These are phyloP conservation scores for Clavariopsis aquatica DNA, from an alignment of 495 filamentous ascomycete species.

Conservation along the genomic window DNA sequence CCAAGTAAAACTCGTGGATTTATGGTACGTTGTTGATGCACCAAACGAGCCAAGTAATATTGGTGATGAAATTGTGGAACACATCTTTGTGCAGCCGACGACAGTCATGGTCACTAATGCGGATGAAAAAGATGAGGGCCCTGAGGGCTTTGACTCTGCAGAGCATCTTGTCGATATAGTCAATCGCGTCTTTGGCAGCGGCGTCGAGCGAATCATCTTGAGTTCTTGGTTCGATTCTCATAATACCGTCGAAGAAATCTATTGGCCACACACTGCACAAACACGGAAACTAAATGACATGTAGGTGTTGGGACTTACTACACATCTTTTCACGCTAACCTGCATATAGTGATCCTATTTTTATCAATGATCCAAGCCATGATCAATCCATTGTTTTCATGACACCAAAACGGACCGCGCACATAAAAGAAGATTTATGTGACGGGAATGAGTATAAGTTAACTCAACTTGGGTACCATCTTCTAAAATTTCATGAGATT, in stretches of 20 bases:
- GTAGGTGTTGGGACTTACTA: neutral
- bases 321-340: neutral
- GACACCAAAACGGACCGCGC: neutral
- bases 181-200: conserved; percentile 6
- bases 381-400: neutral
- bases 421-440: neutral
- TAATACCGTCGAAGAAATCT: neutral
- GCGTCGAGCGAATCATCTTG: conserved; percentile 3
- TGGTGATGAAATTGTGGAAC: neutral
- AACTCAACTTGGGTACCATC: neutral
- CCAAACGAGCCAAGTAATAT: neutral
- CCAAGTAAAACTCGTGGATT: neutral
- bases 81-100: neutral
- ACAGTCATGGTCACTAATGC: neutral
- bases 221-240: neutral
- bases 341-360: neutral
- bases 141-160: neutral
- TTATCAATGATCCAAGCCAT: neutral
- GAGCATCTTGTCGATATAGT: conserved; percentile 15
- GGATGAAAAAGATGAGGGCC: neutral
- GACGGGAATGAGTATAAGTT: neutral
- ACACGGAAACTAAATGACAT: neutral
- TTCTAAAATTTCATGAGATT: conserved; percentile 2
- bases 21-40: neutral
- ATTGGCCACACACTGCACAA: conserved; percentile 2